A percentile compares a stretch with the other conserved stretches of the same genome.
phyloP scores from a whole-genome alignment of 805 yeast species.

The Wickerhamia fluorescens region DNA sequence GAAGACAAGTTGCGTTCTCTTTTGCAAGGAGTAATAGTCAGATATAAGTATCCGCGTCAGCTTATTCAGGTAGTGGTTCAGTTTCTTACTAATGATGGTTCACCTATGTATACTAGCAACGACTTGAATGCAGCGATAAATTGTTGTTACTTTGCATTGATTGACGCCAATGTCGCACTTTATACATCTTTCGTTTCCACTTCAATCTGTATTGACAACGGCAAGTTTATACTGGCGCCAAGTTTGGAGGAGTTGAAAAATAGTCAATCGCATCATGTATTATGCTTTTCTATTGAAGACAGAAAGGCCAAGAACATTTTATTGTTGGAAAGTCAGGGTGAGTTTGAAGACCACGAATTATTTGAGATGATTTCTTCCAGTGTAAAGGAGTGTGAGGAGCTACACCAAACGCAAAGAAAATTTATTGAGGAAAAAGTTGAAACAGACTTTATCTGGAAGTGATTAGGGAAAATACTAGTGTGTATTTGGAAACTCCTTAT shows the following conservation, averaged over 20 bases:
- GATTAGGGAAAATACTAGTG: neutral
- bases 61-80: slow-evolving; percentile 38
- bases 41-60: slow-evolving; percentile 72
- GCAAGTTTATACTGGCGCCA: slow-evolving; percentile 39
- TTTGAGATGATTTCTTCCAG: slow-evolving; percentile 47
- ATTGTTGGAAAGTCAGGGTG: slow-evolving; percentile 68
- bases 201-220: slow-evolving; percentile 31
- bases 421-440: slow-evolving; percentile 41
- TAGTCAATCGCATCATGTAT: slow-evolving; percentile 56
- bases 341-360: slow-evolving; percentile 52
- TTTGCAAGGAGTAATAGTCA: slow-evolving; percentile 51
- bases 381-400: slow-evolving; percentile 37
- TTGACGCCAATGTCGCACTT: slow-evolving; percentile 75
- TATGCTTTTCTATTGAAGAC: slow-evolving; percentile 51
- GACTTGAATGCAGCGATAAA: slow-evolving; percentile 70
- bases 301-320: slow-evolving; percentile 49
- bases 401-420: slow-evolving; percentile 40
- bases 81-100: slow-evolving; percentile 23
- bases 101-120: slow-evolving; percentile 26
- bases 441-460: slow-evolving; percentile 55
- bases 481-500: no score
- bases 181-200: slow-evolving; percentile 55
- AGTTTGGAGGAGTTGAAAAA: slow-evolving; percentile 31
- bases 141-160: slow-evolving; percentile 62
- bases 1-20: slow-evolving; percentile 66